phyloP scores from a whole-genome alignment of 2,329 filamentous ascomycete species.

The Chaetomium sp. region DNA sequence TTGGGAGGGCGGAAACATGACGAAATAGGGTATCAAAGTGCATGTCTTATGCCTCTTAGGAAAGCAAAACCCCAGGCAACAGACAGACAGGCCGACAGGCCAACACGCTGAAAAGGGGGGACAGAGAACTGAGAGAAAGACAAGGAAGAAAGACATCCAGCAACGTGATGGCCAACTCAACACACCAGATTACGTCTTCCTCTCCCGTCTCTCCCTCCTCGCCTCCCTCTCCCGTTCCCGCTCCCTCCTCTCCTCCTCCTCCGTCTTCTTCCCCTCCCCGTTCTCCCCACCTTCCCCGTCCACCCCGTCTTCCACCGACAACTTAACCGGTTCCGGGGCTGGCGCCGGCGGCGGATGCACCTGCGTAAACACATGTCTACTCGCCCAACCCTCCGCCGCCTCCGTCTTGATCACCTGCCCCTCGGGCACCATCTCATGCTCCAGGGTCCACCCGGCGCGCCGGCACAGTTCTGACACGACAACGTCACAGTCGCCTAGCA shows the following conservation, averaged over 20 bases:
- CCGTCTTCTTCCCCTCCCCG: neutral
- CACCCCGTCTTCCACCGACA: neutral
- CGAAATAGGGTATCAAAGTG: constrained; percentile 16
- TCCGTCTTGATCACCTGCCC: constrained; percentile 55
- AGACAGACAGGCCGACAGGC: neutral
- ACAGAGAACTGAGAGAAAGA: too few relatives aligned
- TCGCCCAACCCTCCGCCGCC: constrained; percentile 40
- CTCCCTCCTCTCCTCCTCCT: neutral
- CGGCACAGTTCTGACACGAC: constrained; percentile 82
- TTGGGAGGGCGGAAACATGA: neutral
- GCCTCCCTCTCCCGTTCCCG: neutral
- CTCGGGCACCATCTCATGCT: constrained; percentile 76
- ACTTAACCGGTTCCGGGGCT: neutral
- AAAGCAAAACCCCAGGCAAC: neutral
- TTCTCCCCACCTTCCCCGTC: neutral
- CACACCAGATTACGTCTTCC: too few relatives aligned
- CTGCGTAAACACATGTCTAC: constrained; percentile 38
- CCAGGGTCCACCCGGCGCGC: constrained; percentile 70
- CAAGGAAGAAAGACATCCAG: too few relatives aligned
- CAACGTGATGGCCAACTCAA: too few relatives aligned
- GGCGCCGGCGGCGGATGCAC: constrained; percentile 1
- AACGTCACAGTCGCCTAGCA: constrained; percentile 91
- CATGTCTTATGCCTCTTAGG: neutral
- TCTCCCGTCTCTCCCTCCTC: neutral
- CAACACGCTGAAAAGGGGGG: too few relatives aligned